Percentiles rank a stretch among this genome's conserved stretches.
phyloP scores from a whole-genome alignment of 2,329 filamentous ascomycete species.

The Didymella pinodella region DNA sequence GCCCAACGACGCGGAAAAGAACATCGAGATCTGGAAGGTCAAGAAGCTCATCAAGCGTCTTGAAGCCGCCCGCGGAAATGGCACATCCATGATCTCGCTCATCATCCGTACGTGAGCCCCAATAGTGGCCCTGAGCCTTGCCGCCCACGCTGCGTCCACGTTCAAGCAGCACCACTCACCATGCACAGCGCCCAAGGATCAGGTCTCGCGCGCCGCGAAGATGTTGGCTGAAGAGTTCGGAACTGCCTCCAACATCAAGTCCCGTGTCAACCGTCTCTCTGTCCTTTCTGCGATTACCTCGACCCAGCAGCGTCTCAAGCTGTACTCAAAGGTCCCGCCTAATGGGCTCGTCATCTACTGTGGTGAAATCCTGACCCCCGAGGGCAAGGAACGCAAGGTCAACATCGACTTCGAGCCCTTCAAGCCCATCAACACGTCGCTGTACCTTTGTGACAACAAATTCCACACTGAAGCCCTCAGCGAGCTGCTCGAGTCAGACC shows the following conservation, averaged over 20 bases:
- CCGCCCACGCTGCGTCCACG: conserved; percentile 3
- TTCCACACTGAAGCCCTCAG: conserved; percentile 98
- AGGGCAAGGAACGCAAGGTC: conserved; percentile 99
- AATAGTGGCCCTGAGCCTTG: conserved; percentile 4
- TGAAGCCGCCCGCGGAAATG: conserved; percentile 95
- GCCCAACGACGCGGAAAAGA: conserved; percentile 97
- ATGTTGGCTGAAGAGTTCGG: conserved; percentile 99
- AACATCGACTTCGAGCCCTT: conserved; percentile 99
- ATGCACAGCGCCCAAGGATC: conserved; percentile 87
- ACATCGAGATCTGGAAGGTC: conserved; percentile 94
- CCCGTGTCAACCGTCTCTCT: conserved; percentile 97
- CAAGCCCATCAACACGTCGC: conserved; percentile 99
- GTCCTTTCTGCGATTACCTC: conserved; percentile 98
- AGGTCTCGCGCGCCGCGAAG: conserved; percentile 94
- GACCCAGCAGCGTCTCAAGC: conserved; percentile 97
- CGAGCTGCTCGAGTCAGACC: conserved; percentile 96
- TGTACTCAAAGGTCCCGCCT: conserved; percentile 98
- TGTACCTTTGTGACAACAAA: conserved; percentile 99
- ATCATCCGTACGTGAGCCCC: conserved; percentile 80
- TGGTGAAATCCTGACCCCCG: conserved; percentile 98
- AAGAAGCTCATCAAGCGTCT: conserved; percentile 99
- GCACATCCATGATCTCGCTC: conserved; percentile 99
- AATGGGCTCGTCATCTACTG: conserved; percentile 99
- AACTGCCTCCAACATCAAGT: conserved; percentile 99
- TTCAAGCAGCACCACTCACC: conserved; percentile 29